Evolutionary conservation across 305 asterid genomes (phyloP).

Genomic region (Solanum hybrid): DNA sequence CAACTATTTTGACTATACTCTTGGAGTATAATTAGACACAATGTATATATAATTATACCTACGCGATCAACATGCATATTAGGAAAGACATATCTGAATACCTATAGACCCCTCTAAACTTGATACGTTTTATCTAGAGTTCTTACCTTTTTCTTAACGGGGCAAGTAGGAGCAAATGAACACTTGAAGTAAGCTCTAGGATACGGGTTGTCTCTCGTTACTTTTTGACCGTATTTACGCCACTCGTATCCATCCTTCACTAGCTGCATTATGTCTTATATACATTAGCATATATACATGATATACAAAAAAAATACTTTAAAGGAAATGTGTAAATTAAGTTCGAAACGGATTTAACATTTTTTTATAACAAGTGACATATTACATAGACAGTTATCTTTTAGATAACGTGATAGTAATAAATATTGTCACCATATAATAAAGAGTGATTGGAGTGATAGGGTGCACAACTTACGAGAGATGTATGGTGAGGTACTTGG

Average conservation of each 20-base stretch:
- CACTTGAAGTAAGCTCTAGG: constrained; percentile 95
- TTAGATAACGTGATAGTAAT: not conserved
- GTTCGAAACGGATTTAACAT: not conserved
- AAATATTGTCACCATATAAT: too few species aligned
- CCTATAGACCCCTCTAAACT: not conserved
- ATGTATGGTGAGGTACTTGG: too few species aligned
- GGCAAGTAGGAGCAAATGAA: constrained; percentile 82
- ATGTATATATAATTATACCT: not conserved
- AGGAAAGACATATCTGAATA: not conserved
- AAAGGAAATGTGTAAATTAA: not conserved
- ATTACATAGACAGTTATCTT: not conserved
- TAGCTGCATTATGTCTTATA: constrained; percentile 28
- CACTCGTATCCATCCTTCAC: constrained; percentile 91
- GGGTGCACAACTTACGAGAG: too few species aligned
- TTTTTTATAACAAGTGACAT: not conserved
- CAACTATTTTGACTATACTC: not conserved
- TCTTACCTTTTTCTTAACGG: constrained; percentile 82
- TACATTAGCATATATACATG: not conserved
- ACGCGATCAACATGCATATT: not conserved
- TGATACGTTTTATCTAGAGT: not conserved
- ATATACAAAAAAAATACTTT: not conserved
- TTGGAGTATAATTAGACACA: not conserved
- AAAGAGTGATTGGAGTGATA: too few species aligned
- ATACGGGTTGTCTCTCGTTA: constrained; percentile 83
- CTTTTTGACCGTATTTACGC: constrained; percentile 97